A percentile compares a stretch with the other conserved stretches of the same genome.
phyloP scores from a whole-genome alignment of 495 filamentous ascomycete species.

The Penicillium antarcticum region DNA sequence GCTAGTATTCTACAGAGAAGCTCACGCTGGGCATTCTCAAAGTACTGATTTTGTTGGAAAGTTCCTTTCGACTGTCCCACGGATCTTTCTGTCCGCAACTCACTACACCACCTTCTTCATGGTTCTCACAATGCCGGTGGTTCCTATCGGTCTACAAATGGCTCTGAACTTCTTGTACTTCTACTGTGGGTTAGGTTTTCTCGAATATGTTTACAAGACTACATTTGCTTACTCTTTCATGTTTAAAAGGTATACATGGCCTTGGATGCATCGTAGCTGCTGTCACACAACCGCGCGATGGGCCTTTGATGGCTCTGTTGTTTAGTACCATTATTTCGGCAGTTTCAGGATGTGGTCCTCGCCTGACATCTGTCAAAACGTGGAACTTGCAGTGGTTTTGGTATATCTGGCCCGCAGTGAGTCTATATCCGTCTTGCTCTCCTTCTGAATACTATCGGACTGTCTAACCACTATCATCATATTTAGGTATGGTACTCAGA shows the following conservation, averaged over 20 bases:
- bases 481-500: too few species aligned
- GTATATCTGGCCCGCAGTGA: conserved; percentile 46
- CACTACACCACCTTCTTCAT: conserved; percentile 54
- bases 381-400: conserved; percentile 59
- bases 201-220: neutral
- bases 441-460: neutral
- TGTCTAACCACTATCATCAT: too few species aligned
- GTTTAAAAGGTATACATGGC: conserved; percentile 46
- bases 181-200: conserved; percentile 27
- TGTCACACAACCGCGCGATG: conserved; percentile 44
- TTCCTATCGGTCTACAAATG: conserved; percentile 41
- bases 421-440: neutral
- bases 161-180: conserved; percentile 51
- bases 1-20: conserved; percentile 45
- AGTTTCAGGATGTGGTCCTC: conserved; percentile 48
- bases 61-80: conserved; percentile 40
- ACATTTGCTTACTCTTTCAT: neutral
- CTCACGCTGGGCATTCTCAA: conserved; percentile 50
- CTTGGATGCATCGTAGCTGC: conserved; percentile 50
- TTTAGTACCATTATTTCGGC: conserved; percentile 44
- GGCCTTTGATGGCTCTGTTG: conserved; percentile 48
- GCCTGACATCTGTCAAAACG: conserved; percentile 38
- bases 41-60: conserved; percentile 58
- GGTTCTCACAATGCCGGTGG: conserved; percentile 47
- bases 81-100: conserved; percentile 48